Evolutionary conservation across 805 yeast species (phyloP).

Genomic region (Torulaspora quercuum): DNA sequence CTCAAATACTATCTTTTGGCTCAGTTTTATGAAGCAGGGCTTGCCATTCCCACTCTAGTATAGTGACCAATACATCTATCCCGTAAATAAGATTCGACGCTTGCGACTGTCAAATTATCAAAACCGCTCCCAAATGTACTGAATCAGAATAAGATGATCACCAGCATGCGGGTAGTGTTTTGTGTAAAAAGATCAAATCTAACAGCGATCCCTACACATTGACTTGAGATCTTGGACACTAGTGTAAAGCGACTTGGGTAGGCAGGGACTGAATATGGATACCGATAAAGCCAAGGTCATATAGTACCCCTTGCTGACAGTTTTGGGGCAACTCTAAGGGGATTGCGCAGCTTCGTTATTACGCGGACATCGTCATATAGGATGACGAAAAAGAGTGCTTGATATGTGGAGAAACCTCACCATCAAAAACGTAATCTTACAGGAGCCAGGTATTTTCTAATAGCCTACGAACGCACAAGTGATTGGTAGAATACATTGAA

Average conservation of each 20-base stretch:
- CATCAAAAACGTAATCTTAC: constrained; percentile 46
- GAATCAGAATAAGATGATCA: constrained; percentile 60
- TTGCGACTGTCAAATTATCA: constrained; percentile 64
- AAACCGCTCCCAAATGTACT: constrained; percentile 60
- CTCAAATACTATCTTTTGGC: no score
- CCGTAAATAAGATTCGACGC: constrained; percentile 57
- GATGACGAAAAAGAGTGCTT: constrained; percentile 50
- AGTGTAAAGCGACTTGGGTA: constrained; percentile 36
- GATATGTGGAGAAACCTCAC: constrained; percentile 52
- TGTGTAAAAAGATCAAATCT: constrained; percentile 36
- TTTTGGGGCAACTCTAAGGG: constrained; percentile 40
- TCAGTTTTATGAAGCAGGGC: no score
- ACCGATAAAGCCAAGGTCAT: constrained; percentile 9
- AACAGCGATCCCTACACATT: constrained; percentile 44
- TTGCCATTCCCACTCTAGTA: constrained; percentile 55
- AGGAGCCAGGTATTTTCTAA: constrained; percentile 40
- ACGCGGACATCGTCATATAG: constrained; percentile 45
- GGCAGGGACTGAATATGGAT: constrained; percentile 19
- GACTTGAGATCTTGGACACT: constrained; percentile 42
- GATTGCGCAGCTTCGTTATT: constrained; percentile 35
- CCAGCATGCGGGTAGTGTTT: constrained; percentile 56
- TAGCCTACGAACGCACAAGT: constrained; percentile 48
- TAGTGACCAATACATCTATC: constrained; percentile 52
- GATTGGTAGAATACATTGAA: constrained; percentile 55
- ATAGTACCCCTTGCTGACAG: constrained; percentile 34